A percentile compares a stretch with the other conserved stretches of the same genome.
phyloP scores from a whole-genome alignment of 345 rosid genomes.

The Nephelium lappaceum region DNA sequence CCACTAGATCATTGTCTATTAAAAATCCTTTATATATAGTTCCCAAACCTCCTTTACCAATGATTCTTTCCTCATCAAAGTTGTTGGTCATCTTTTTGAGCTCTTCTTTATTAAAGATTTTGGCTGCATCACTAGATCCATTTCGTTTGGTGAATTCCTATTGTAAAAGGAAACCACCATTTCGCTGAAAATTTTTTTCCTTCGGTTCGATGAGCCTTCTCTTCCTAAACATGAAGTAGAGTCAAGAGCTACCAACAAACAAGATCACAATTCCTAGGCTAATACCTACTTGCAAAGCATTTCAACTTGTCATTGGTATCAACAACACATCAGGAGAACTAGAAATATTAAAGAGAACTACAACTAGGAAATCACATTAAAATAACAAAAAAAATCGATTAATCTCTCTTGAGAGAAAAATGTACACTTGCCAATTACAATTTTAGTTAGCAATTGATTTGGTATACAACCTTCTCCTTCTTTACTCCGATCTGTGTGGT shows the following conservation, averaged over 20 bases:
- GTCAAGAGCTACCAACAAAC: no score
- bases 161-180: background rate
- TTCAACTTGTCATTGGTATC: background rate
- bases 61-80: conserved; percentile 13
- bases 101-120: conserved; percentile 18
- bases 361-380: no score
- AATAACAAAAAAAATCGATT: no score
- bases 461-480: conserved; percentile 13
- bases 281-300: conserved; percentile 17
- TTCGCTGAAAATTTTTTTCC: no score
- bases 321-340: no score
- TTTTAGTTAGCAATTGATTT: background rate
- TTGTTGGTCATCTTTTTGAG: conserved; percentile 26
- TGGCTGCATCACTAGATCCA: conserved; percentile 22
- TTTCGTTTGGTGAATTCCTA: background rate
- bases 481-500: conserved; percentile 31
- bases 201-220: no score
- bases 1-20: conserved; percentile 7
- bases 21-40: conserved; percentile 25
- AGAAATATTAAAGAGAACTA: background rate
- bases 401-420: no score
- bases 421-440: conserved; percentile 11
- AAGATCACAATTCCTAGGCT: conserved; percentile 2
- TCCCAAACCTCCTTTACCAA: conserved; percentile 28
- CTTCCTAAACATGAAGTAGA: no score